Base-by-base conservation (phyloP, 2,329 filamentous ascomycete genomes). In the Phaeophleospora eucalypticola region DNA sequence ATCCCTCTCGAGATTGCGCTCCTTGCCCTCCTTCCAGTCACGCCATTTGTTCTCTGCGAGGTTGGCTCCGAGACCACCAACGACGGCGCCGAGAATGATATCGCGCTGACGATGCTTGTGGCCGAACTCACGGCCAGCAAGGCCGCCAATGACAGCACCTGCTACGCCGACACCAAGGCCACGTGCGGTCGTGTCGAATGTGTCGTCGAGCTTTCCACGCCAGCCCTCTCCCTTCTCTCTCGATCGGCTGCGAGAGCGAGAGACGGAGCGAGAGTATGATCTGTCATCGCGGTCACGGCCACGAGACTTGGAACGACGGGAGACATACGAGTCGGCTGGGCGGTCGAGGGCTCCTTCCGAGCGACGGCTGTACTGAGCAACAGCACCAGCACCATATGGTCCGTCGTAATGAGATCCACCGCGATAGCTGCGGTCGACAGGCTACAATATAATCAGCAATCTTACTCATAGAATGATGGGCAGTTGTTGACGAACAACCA, bases 11-110 rank as follows among this genome's bases (percentile, higher is more conserved):
- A 41, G 21, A 17, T 53, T 43, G 35, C 45, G 41, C 10, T 58
- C 53, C 43, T 60, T 62, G 44, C 59, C 47, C 7, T 61, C 55
- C 29, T 54, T 51, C 42, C 56, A 60, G 36, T 64, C 57, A 33
- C 46, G 47, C 43, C 49, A 65, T 48, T 64, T 62, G 41, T 64
- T 62, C 54, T 65, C 64, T 1, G 60, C 60, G 16, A 54, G 48
- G 45, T 67, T 67, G 17, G 63, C 62, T 7, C 58, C 62, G 7
- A 67, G 49, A 12, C 62, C 65, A 12, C 65, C 65, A 12, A 67
- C 54, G 10, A 66, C 45, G 16, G 64, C 64, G 10, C 65, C 65
- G 15, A 65, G 53, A 24, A 65, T 48, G 14, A 63, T 61, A 48
- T 67, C 65, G 19, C 63, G 57, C 40, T 63, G 59, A 41, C 57